These are phyloP conservation scores for Fraxinus angustifolia DNA, from an alignment of 305 asterid species.

Conservation along the genomic window DNA sequence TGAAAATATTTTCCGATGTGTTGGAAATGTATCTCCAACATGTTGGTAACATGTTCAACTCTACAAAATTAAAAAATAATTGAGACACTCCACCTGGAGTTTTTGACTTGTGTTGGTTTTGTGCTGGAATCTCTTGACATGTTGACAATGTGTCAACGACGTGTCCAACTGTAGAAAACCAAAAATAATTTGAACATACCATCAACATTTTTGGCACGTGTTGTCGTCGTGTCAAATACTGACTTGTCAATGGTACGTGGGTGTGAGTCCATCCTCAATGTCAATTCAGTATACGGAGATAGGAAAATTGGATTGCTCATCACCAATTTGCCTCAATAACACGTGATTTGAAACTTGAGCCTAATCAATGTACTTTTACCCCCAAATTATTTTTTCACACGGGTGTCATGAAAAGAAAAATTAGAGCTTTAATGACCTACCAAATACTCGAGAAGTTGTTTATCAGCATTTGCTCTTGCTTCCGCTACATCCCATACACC, in stretches of 20 bases:
- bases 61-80: background rate
- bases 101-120: no score
- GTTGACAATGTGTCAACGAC: background rate
- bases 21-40: background rate
- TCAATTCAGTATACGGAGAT: background rate
- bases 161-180: constrained; percentile 16
- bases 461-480: constrained; percentile 61
- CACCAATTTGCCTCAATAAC: background rate
- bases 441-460: constrained; percentile 75
- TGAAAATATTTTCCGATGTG: background rate
- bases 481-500: constrained; percentile 97
- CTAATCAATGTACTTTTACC: background rate
- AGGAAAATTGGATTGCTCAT: background rate
- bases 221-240: no score
- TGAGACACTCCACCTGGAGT: background rate
- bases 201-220: background rate
- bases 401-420: background rate
- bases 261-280: background rate
- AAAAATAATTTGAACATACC: constrained; percentile 1
- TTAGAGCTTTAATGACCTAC: constrained; percentile 37
- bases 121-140: background rate
- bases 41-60: background rate
- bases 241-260: background rate
- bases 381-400: background rate
- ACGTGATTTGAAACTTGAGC: background rate